Conservation (phyloP, 2,329 filamentous ascomycete genomes). For the Fusarium vanettenii region DNA sequence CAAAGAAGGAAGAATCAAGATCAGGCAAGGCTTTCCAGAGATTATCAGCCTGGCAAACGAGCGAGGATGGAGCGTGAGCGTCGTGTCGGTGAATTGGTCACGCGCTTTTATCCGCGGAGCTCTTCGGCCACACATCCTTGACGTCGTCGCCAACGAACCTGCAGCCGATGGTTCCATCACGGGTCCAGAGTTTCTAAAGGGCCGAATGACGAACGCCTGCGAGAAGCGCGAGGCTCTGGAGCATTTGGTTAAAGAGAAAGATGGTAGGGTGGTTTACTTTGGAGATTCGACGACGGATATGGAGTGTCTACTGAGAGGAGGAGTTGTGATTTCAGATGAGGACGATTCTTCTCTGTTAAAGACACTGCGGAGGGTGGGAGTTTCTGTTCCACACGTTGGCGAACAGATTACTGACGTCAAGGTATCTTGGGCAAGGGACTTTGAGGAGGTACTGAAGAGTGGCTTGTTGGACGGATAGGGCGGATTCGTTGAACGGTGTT, state of each 20-base stretch:
- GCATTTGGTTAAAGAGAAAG: slow-evolving; percentile 39
- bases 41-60: slow-evolving; percentile 43
- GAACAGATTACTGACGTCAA: slow-evolving; percentile 19
- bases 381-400: slow-evolving; percentile 52
- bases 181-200: slow-evolving; percentile 50
- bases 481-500: not conserved
- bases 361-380: slow-evolving; percentile 52
- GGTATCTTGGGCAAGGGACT: slow-evolving; percentile 58
- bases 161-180: slow-evolving; percentile 52
- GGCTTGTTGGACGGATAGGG: slow-evolving; percentile 35
- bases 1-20: slow-evolving; percentile 45
- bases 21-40: slow-evolving; percentile 55
- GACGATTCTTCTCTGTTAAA: slow-evolving; percentile 49
- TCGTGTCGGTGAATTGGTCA: slow-evolving; percentile 67
- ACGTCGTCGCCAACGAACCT: slow-evolving; percentile 59
- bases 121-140: slow-evolving; percentile 48
- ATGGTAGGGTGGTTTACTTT: slow-evolving; percentile 60
- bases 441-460: slow-evolving; percentile 54
- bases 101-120: slow-evolving; percentile 59
- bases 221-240: slow-evolving; percentile 60
- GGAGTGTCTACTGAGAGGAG: slow-evolving; percentile 61
- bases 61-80: slow-evolving; percentile 52
- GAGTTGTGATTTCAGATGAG: slow-evolving; percentile 59
- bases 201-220: slow-evolving; percentile 50
- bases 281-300: slow-evolving; percentile 69